These are phyloP conservation scores for Capsicum rhomboideum DNA, from an alignment of 257 asterid genomes.

Conservation along the genomic window DNA sequence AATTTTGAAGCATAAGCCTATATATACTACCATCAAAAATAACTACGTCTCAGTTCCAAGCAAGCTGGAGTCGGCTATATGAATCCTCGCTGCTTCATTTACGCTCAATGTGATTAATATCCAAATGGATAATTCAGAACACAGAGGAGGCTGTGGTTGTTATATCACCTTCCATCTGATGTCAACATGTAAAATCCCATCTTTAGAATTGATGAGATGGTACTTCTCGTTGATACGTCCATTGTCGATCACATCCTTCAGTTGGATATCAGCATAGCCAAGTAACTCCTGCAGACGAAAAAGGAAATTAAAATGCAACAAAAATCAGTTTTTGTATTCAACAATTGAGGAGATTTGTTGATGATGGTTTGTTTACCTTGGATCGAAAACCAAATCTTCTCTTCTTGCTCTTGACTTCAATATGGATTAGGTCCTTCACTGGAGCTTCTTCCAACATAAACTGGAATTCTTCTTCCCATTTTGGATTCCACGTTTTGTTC, in stretches of 20 bases:
- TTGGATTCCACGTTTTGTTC: slow-evolving; percentile 54
- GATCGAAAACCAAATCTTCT: slow-evolving; percentile 36
- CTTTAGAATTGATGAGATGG: slow-evolving; percentile 61
- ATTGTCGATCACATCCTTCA: slow-evolving; percentile 59
- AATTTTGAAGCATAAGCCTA: neutral
- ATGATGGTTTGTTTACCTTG: slow-evolving; percentile 30
- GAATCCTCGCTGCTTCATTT: neutral
- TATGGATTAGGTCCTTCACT: slow-evolving; percentile 41
- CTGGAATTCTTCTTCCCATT: slow-evolving; percentile 77
- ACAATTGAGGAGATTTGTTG: neutral
- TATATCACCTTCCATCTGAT: slow-evolving; percentile 68
- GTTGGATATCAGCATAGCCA: slow-evolving; percentile 65
- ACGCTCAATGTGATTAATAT: neutral
- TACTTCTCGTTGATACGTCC: slow-evolving; percentile 65
- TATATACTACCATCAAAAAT: neutral
- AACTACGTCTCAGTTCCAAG: neutral
- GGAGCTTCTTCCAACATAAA: slow-evolving; percentile 75
- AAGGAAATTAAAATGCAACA: neutral
- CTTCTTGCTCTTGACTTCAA: slow-evolving; percentile 57
- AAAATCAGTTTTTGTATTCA: neutral
- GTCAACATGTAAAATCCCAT: slow-evolving; percentile 67
- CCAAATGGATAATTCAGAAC: neutral
- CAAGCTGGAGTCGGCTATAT: neutral
- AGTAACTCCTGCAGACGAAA: slow-evolving; percentile 42
- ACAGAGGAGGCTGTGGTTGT: neutral